A percentile compares a stretch with the other conserved stretches of the same genome.
Evolutionary conservation across 78 protist genomes (phyloP).

Genomic region (Cavenderia fasciculata): DNA sequence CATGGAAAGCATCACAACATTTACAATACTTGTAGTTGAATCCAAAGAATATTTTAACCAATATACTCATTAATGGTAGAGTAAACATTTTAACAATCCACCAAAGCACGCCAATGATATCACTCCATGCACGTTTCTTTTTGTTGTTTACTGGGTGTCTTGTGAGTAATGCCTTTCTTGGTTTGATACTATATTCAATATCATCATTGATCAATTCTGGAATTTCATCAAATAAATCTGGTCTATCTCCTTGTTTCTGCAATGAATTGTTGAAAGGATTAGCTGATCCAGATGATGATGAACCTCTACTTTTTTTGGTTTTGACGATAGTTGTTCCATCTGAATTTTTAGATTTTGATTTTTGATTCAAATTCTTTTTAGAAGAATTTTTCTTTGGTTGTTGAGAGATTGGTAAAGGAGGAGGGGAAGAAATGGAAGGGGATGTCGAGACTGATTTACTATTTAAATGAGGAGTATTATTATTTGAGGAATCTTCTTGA

Average conservation of each 20-base stretch:
- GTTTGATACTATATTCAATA: slow-evolving; percentile 55
- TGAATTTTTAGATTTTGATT: too few species aligned
- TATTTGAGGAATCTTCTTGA: too few species aligned
- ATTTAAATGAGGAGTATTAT: too few species aligned
- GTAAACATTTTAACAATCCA: slow-evolving; percentile 71
- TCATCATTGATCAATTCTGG: slow-evolving; percentile 23
- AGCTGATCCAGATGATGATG: too few species aligned
- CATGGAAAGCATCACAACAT: slow-evolving; percentile 71
- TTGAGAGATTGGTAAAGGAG: not conserved
- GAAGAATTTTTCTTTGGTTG: too few species aligned
- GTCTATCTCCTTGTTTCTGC: too few species aligned
- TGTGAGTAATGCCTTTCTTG: slow-evolving; percentile 62
- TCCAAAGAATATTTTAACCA: slow-evolving; percentile 69
- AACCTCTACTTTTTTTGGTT: too few species aligned
- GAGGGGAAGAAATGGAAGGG: not conserved
- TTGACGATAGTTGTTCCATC: too few species aligned
- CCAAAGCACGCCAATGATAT: slow-evolving; percentile 28
- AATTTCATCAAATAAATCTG: not conserved
- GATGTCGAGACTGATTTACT: too few species aligned
- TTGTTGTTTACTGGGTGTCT: slow-evolving; percentile 66
- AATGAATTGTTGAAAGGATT: too few species aligned
- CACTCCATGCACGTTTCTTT: slow-evolving; percentile 18
- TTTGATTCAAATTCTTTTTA: too few species aligned
- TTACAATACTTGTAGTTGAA: slow-evolving; percentile 56
- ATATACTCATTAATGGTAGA: slow-evolving; percentile 26